Conservation (phyloP, 148 eudicot species). For the Vaccinium macrocarpon region DNA sequence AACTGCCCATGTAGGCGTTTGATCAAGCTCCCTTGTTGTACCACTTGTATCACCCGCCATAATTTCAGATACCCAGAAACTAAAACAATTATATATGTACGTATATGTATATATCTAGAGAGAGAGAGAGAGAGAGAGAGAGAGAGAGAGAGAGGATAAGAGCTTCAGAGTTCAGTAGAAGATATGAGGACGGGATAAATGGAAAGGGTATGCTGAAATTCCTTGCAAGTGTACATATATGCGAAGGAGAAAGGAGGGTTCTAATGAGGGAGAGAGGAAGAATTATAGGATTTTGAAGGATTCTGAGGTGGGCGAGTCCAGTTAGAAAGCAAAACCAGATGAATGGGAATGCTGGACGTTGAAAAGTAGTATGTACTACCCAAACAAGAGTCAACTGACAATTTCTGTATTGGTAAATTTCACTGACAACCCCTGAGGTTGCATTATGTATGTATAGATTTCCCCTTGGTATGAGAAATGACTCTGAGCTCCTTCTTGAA, state of each 20-base stretch:
- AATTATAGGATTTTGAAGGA: neutral
- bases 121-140: neutral
- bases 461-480: too few relatives aligned
- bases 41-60: conserved; percentile 21
- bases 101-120: neutral
- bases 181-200: neutral
- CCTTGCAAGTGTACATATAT: too few relatives aligned
- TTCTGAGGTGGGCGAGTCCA: neutral
- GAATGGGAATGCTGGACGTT: neutral
- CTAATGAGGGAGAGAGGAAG: neutral
- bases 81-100: neutral
- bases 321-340: neutral
- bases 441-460: too few relatives aligned
- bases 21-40: conserved; percentile 38
- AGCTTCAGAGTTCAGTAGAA: neutral
- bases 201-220: neutral
- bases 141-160: neutral
- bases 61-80: neutral
- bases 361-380: neutral
- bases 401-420: too few relatives aligned
- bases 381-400: neutral
- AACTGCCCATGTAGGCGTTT: conserved; percentile 92
- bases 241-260: too few relatives aligned
- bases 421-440: too few relatives aligned
- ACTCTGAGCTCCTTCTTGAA: too few relatives aligned